Conservation (phyloP, 2,329 filamentous ascomycete species). For the Kalaharituber pfeilii region DNA sequence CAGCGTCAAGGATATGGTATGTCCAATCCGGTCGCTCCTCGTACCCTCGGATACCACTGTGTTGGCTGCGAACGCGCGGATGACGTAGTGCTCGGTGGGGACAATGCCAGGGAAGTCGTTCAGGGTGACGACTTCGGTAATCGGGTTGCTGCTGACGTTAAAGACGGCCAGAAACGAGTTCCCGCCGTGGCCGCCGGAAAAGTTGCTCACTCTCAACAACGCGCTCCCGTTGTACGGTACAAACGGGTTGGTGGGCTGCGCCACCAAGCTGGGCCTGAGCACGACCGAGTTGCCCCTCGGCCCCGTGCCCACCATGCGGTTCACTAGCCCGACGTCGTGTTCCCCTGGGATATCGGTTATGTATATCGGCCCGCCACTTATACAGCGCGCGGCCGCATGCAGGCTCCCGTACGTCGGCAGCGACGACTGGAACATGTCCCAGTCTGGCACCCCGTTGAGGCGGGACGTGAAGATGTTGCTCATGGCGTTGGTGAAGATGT, state of each 20-base stretch:
- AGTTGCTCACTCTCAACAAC: conserved; percentile 62
- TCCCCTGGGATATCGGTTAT: conserved; percentile 79
- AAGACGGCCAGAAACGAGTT: conserved; percentile 41
- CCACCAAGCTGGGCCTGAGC: conserved; percentile 58
- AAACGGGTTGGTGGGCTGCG: conserved; percentile 57
- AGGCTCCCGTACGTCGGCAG: conserved; percentile 60
- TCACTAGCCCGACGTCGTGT: conserved; percentile 58
- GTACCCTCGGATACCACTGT: conserved; percentile 34
- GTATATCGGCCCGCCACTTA: conserved; percentile 83
- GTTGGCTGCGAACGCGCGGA: conserved; percentile 54
- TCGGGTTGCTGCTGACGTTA: conserved; percentile 48
- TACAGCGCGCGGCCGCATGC: conserved; percentile 75
- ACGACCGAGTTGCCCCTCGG: conserved; percentile 38
- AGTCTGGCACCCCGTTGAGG: conserved; percentile 61
- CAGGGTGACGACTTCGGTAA: conserved; percentile 51
- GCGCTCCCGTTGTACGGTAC: conserved; percentile 54
- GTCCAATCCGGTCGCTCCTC: conserved; percentile 27
- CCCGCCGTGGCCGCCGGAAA: conserved; percentile 50
- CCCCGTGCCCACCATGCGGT: conserved; percentile 50
- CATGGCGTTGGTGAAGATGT: conserved; percentile 86
- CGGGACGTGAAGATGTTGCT: conserved; percentile 69
- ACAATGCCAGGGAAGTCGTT: conserved; percentile 24
- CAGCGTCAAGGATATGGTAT: conserved; percentile 46
- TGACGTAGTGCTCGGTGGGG: conserved; percentile 38
- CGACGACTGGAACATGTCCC: conserved; percentile 56